Percentiles rank a stretch among this genome's conserved stretches.
Conservation (phyloP, 1,284 basidiomycete species). For the Cryptococcus sp. region DNA sequence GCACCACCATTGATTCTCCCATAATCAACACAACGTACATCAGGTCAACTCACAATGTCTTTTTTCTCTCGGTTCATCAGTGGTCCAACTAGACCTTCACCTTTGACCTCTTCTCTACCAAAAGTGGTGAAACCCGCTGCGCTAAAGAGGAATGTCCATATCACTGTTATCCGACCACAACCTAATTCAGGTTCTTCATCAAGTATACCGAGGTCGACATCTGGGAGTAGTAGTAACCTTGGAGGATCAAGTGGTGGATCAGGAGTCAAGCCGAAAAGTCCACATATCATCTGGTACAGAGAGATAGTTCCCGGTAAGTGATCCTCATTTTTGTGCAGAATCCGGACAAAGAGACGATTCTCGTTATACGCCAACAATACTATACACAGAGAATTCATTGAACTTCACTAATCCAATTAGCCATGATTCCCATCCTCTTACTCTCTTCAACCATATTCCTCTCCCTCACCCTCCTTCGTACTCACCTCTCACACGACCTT, state of each 20-base stretch:
- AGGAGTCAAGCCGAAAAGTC: conserved; percentile 11
- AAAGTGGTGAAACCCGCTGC: not conserved
- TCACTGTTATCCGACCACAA: not conserved
- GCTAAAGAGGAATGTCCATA: not conserved
- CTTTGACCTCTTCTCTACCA: not conserved
- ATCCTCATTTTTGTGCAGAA: not conserved
- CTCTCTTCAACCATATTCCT: conserved; percentile 45
- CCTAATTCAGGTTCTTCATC: not conserved
- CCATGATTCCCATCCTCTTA: conserved; percentile 46
- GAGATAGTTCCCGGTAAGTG: conserved; percentile 40
- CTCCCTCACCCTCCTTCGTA: conserved; percentile 35
- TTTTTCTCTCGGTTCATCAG: not conserved
- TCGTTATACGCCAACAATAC: not conserved
- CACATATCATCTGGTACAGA: conserved; percentile 39
- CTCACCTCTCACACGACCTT: conserved; percentile 37
- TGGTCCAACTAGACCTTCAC: not conserved
- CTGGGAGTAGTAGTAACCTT: not conserved
- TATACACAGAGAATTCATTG: not conserved
- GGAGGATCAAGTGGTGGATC: not conserved
- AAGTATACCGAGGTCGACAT: not conserved
- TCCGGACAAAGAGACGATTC: not conserved
- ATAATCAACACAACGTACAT: not conserved
- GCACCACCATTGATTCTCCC: not conserved
- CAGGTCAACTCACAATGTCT: not conserved
- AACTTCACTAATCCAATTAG: conserved; percentile 14